Percentiles rank a stretch among this genome's conserved stretches.
Evolutionary conservation across 257 asterid genomes (phyloP).

Genomic region (Solanum megistacrolobum): DNA sequence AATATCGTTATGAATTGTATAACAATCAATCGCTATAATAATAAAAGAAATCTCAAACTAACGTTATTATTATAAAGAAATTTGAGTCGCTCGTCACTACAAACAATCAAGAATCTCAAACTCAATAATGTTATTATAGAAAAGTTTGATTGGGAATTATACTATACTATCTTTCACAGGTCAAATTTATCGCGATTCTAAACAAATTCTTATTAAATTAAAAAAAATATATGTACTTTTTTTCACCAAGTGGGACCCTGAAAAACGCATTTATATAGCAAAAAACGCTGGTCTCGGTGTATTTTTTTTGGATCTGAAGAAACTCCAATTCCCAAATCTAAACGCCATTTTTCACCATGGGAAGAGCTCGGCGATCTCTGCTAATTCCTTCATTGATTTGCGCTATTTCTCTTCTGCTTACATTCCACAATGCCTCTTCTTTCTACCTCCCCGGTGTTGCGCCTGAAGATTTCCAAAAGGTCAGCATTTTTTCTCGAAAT

Average conservation of each 20-base stretch:
- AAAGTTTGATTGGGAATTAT: no score
- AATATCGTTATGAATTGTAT: neutral
- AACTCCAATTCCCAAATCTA: neutral
- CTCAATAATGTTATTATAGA: neutral
- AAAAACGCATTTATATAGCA: neutral
- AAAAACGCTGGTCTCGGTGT: neutral
- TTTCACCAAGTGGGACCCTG: neutral
- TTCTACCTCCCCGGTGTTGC: conserved; percentile 91
- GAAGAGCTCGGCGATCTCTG: conserved; percentile 12
- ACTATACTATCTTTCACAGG: neutral
- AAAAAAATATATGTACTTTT: no score
- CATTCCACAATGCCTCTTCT: conserved; percentile 32
- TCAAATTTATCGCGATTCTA: neutral
- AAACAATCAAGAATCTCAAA: neutral
- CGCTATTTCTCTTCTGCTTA: conserved; percentile 24
- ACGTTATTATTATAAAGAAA: neutral
- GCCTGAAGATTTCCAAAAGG: conserved; percentile 68
- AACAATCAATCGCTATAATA: no score
- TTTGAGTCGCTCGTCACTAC: neutral
- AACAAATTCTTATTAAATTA: neutral
- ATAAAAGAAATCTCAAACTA: neutral
- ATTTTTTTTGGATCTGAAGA: conserved; percentile 2
- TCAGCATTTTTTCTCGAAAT: neutral
- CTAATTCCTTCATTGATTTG: neutral
- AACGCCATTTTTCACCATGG: conserved; percentile 1